These are phyloP conservation scores for Microascus cirrosus DNA, from an alignment of 2,329 filamentous ascomycete genomes.

Conservation along the genomic window DNA sequence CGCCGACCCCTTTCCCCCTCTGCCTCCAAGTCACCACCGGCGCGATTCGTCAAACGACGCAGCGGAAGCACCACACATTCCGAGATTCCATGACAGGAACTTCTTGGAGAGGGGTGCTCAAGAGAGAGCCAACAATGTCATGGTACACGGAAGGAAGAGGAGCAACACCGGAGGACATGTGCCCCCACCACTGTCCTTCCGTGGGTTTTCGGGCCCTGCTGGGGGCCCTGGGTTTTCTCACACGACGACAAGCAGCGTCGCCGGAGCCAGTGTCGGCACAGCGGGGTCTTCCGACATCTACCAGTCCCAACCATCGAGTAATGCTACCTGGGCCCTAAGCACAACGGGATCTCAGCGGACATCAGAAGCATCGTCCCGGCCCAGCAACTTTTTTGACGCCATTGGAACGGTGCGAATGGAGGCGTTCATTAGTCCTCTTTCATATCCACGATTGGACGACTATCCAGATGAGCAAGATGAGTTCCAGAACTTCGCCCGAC, in stretches of 20 bases:
- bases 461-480: constrained; percentile 39
- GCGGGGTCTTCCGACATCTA: constrained; percentile 51
- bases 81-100: constrained; percentile 41
- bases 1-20: constrained; percentile 24
- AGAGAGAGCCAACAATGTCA: constrained; percentile 36
- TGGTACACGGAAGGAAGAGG: constrained; percentile 66
- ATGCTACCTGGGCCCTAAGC: constrained; percentile 27
- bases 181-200: constrained; percentile 60
- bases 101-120: constrained; percentile 1
- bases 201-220: constrained; percentile 59
- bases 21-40: constrained; percentile 24
- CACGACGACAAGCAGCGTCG: constrained; percentile 42
- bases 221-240: constrained; percentile 28
- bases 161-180: constrained; percentile 78
- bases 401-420: constrained; percentile 94
- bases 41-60: constrained; percentile 44
- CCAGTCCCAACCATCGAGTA: constrained; percentile 22
- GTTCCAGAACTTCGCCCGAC: constrained; percentile 31
- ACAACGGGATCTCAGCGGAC: constrained; percentile 31
- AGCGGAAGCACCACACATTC: constrained; percentile 62
- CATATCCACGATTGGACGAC: constrained; percentile 34
- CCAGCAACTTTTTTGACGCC: constrained; percentile 67
- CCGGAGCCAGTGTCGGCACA: constrained; percentile 45
- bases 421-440: constrained; percentile 70
- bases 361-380: constrained; percentile 41